Evolutionary conservation across 495 filamentous ascomycete species (phyloP).

Genomic region (Penicillium canariense): DNA sequence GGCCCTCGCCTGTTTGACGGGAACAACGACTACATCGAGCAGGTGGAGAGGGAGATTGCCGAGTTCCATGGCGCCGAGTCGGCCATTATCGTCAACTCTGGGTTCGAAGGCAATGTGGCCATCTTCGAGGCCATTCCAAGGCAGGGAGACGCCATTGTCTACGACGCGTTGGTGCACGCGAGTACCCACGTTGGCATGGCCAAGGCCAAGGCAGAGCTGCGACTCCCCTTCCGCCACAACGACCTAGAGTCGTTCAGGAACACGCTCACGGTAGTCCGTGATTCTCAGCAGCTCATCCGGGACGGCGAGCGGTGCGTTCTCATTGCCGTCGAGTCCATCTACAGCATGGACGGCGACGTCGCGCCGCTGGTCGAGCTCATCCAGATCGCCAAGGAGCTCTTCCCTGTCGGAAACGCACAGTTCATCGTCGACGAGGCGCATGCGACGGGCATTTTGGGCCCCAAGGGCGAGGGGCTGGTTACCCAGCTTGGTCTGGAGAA

Average conservation of each 20-base stretch:
- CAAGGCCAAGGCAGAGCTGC: no score
- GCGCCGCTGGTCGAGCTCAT: slow-evolving; percentile 54
- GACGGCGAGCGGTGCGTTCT: slow-evolving; percentile 36
- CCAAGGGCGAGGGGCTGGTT: slow-evolving; percentile 56
- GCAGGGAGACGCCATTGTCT: slow-evolving; percentile 58
- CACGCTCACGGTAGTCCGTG: slow-evolving; percentile 51
- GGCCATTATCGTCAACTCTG: slow-evolving; percentile 63
- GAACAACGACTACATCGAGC: slow-evolving; percentile 41
- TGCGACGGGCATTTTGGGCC: slow-evolving; percentile 57
- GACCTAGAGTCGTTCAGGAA: slow-evolving; percentile 71
- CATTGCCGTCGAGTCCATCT: slow-evolving; percentile 62
- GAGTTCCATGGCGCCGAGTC: slow-evolving; percentile 54
- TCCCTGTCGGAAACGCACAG: slow-evolving; percentile 53
- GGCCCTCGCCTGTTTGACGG: slow-evolving; percentile 14
- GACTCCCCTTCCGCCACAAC: slow-evolving; percentile 61
- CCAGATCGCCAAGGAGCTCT: slow-evolving; percentile 41
- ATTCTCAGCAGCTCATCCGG: slow-evolving; percentile 45
- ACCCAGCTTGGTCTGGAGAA: slow-evolving; percentile 56
- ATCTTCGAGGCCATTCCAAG: slow-evolving; percentile 60
- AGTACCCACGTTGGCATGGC: slow-evolving; percentile 70
- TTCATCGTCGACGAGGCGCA: slow-evolving; percentile 71
- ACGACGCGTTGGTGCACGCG: slow-evolving; percentile 66
- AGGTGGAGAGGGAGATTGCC: slow-evolving; percentile 56
- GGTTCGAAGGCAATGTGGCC: slow-evolving; percentile 64
- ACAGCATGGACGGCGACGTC: slow-evolving; percentile 73